Evolutionary conservation across 2,329 filamentous ascomycete genomes (phyloP).

Genomic region (Rhinocladiella mackenziei): DNA sequence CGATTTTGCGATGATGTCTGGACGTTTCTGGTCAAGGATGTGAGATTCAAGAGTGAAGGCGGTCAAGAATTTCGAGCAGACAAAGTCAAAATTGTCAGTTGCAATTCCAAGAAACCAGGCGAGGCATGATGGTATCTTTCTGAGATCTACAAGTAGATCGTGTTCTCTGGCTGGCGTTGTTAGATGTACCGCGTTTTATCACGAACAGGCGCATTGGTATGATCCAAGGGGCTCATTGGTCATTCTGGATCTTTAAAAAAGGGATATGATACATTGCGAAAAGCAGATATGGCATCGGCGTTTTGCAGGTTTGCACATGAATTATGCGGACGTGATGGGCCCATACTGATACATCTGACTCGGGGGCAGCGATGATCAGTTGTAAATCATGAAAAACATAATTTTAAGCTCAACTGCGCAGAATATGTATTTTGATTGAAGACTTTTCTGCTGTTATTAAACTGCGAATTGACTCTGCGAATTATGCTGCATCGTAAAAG

Average conservation of each 20-base stretch:
- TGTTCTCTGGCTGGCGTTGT: too few relatives aligned
- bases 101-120: constrained; percentile 79
- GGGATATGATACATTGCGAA: background rate
- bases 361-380: background rate
- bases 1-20: constrained; percentile 99
- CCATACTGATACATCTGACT: constrained; percentile 12
- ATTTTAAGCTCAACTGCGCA: background rate
- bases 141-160: too few relatives aligned
- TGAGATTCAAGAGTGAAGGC: constrained; percentile 96
- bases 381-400: background rate
- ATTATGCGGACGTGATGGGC: constrained; percentile 1
- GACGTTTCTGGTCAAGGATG: constrained; percentile 98
- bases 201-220: background rate
- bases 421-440: too few relatives aligned
- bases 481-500: too few relatives aligned
- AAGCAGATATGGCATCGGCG: too few relatives aligned
- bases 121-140: constrained; percentile 39
- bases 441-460: too few relatives aligned
- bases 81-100: constrained; percentile 97
- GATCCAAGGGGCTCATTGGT: background rate
- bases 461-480: too few relatives aligned
- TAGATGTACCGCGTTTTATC: too few relatives aligned
- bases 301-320: constrained; percentile 1
- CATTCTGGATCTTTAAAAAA: background rate
- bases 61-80: constrained; percentile 72